phyloP scores from a whole-genome alignment of 2,329 filamentous ascomycete species.

The Neopestalotiopsis rosae region DNA sequence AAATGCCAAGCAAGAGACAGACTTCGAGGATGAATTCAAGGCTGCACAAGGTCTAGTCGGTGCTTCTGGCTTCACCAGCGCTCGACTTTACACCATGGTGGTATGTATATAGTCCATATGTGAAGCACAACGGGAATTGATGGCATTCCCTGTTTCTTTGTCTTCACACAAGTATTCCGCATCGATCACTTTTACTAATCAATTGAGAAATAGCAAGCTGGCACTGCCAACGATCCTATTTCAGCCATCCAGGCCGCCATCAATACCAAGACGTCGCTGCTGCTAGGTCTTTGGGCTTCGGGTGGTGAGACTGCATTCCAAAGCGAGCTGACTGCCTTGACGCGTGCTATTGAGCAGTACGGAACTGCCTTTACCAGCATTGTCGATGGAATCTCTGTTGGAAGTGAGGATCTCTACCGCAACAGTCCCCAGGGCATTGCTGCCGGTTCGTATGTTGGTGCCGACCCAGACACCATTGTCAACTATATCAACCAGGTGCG shows the following conservation, averaged over 20 bases:
- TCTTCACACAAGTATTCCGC: background rate
- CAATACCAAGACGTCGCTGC: conserved; percentile 75
- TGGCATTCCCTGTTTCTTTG: conserved; percentile 6
- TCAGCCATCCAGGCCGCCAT: conserved; percentile 75
- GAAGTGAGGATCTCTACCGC: conserved; percentile 86
- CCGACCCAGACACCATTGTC: conserved; percentile 65
- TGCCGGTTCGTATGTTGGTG: conserved; percentile 67
- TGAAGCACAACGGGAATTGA: background rate
- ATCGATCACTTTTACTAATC: conserved; percentile 16
- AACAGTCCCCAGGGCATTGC: conserved; percentile 72
- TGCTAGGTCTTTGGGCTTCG: conserved; percentile 86
- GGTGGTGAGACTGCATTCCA: conserved; percentile 65
- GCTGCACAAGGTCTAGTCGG: conserved; percentile 67
- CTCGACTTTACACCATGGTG: conserved; percentile 77
- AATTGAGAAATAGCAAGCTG: conserved; percentile 56
- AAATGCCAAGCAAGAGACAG: conserved; percentile 61
- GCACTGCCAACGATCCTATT: conserved; percentile 60
- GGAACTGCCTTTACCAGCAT: conserved; percentile 68
- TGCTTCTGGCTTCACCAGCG: conserved; percentile 70
- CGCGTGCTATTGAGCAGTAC: conserved; percentile 71
- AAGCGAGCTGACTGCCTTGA: conserved; percentile 77
- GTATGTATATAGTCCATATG: conserved; percentile 39
- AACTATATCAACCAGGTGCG: conserved; percentile 75
- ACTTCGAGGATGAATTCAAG: conserved; percentile 75
- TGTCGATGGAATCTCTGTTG: conserved; percentile 84